These are phyloP conservation scores for Podospora pseudopauciseta DNA, from an alignment of 495 filamentous ascomycete species.

Conservation along the genomic window DNA sequence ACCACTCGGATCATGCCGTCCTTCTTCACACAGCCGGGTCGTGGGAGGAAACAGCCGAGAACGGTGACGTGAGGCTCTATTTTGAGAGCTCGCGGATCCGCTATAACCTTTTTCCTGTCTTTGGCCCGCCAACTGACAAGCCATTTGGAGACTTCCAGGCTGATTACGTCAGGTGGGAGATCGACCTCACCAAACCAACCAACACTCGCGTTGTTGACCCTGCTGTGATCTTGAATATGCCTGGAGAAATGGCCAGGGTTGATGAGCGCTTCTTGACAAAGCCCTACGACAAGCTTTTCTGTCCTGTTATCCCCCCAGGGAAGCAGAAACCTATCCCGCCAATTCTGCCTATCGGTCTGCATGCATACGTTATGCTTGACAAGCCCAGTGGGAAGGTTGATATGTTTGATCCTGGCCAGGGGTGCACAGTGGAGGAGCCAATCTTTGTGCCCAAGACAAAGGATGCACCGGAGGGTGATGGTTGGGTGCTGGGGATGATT, in stretches of 20 bases:
- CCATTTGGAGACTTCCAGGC: constrained; percentile 4
- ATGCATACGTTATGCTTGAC: background rate
- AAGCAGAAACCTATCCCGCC: background rate
- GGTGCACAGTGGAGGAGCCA: background rate
- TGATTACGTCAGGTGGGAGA: constrained; percentile 1
- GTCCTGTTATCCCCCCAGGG: background rate
- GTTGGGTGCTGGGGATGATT: constrained; percentile 11
- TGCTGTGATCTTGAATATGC: constrained; percentile 9
- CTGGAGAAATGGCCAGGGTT: constrained; percentile 9
- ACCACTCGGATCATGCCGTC: constrained; percentile 8
- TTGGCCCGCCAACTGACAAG: background rate
- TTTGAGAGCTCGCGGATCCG: background rate
- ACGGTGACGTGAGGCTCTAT: background rate
- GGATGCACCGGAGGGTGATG: constrained; percentile 4
- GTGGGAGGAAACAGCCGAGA: constrained; percentile 5
- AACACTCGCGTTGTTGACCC: constrained; percentile 4
- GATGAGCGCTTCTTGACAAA: constrained; percentile 13
- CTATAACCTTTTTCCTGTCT: background rate
- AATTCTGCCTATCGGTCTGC: background rate
- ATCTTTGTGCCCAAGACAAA: background rate
- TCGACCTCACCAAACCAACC: constrained; percentile 2
- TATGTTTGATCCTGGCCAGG: background rate
- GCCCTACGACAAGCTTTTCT: constrained; percentile 1
- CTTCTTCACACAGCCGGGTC: constrained; percentile 10
- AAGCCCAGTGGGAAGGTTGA: background rate